Base-by-base conservation (phyloP, 2,329 filamentous ascomycete species). In the Penicillium vulpinum region DNA sequence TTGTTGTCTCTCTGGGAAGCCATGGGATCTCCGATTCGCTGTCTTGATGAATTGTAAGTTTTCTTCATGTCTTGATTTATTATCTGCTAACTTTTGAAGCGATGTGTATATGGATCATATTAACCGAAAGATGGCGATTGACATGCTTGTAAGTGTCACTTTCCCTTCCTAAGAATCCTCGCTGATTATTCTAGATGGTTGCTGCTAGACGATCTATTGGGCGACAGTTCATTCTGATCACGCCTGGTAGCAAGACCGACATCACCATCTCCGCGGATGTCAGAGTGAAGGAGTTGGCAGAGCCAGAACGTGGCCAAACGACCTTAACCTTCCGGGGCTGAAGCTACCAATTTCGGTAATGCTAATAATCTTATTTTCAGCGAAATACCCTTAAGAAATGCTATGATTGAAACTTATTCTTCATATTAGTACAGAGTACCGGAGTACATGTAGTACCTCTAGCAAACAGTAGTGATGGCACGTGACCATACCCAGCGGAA, bases 21-120 rank as follows among this genome's bases (percentile, higher is more conserved):
- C 29, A 99, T 99, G 88, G 93, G 94, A 11, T 95, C 92, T 18
- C 93, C 92, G 0, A 88, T 99, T 59, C 86, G 94, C 53, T 99
- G 94, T 70, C 81, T 99, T 52, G 94, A 99, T 75, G 94, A 99
- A 75, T 99, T 97, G 81, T 83, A 72, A 63, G 80, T 75, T 40
- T 7, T 21, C 39, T 33, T 69, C 64, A 72, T 8, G 16, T 7
- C 51, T 31, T 44, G 55, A 28, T 41, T 29, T 22, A 9, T 28
- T 28, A 11, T 8, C 31, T 43, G 28, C 52, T 54, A 13, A 54
- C 36, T 7, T 26, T 5, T 10, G 5, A 11, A 83, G 80, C 70
- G 94, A 99, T 72, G 94, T 99, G 31, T 99, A 97, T 80, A 99
- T 99, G 94, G 94, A 99, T 75, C 91, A 89, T 65, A 91, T 97